A percentile compares a stretch with the other conserved stretches of the same genome.
phyloP scores from a whole-genome alignment of 805 yeast genomes.

The Ogataea nakhonphanomensis region DNA sequence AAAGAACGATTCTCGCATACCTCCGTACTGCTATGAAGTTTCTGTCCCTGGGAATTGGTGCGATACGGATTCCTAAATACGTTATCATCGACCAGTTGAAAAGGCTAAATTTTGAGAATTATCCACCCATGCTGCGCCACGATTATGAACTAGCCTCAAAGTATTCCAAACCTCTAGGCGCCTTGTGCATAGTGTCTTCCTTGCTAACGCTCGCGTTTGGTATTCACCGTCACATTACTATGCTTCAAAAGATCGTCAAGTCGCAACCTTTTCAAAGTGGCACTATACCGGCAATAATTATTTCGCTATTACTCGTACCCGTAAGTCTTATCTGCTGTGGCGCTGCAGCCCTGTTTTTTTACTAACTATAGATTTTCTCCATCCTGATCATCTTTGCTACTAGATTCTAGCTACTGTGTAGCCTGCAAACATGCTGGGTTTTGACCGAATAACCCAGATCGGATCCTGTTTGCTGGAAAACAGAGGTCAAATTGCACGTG shows the following conservation, averaged over 20 bases:
- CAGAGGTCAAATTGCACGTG: conserved; percentile 58
- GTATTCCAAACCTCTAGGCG: conserved; percentile 26
- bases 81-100: conserved; percentile 17
- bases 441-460: conserved; percentile 21
- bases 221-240: conserved; percentile 40
- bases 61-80: conserved; percentile 49
- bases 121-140: conserved; percentile 3
- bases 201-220: conserved; percentile 44
- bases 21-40: conserved; percentile 51
- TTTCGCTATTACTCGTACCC: conserved; percentile 31
- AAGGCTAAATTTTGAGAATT: conserved; percentile 2
- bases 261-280: conserved; percentile 27
- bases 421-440: conserved; percentile 6
- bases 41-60: conserved; percentile 50
- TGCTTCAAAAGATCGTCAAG: conserved; percentile 38
- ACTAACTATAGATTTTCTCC: conserved; percentile 8
- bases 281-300: conserved; percentile 39
- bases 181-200: conserved; percentile 39
- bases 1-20: conserved; percentile 61
- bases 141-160: conserved; percentile 14
- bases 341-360: conserved; percentile 4
- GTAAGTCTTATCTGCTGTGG: conserved; percentile 28
- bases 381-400: conserved; percentile 5
- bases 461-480: conserved; percentile 45
- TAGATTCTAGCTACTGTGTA: conserved; percentile 1